Conservation (phyloP, 768 basidiomycete species). For the Amanita muscaria region DNA sequence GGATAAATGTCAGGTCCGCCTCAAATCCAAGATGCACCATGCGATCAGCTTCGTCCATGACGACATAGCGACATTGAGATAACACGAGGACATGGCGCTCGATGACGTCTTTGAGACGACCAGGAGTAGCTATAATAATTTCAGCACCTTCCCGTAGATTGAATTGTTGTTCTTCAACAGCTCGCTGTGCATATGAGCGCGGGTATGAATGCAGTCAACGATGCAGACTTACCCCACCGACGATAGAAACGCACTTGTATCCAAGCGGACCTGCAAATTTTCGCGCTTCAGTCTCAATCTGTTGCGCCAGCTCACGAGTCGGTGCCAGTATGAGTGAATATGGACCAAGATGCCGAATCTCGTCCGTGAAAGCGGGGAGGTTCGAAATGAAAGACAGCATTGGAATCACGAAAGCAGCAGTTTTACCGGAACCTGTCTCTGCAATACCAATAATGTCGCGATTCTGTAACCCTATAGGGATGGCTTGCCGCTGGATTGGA, state of each 20-base stretch:
- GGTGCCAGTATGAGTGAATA: slow-evolving; percentile 91
- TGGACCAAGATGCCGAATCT: slow-evolving; percentile 89
- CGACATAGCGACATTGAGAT: slow-evolving; percentile 95
- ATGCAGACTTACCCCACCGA: slow-evolving; percentile 72
- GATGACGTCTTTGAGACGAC: slow-evolving; percentile 95
- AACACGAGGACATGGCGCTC: slow-evolving; percentile 94
- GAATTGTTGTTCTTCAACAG: slow-evolving; percentile 97
- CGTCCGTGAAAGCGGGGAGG: slow-evolving; percentile 81
- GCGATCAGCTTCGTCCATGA: slow-evolving; percentile 99
- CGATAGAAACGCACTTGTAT: slow-evolving; percentile 93
- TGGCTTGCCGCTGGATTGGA: slow-evolving; percentile 96
- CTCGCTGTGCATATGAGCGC: slow-evolving; percentile 38
- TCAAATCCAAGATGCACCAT: slow-evolving; percentile 99
- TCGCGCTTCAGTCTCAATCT: slow-evolving; percentile 87
- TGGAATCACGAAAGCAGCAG: slow-evolving; percentile 96
- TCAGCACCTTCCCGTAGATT: slow-evolving; percentile 97
- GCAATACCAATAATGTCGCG: slow-evolving; percentile 98
- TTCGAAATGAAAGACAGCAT: slow-evolving; percentile 92
- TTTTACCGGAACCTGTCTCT: slow-evolving; percentile 98
- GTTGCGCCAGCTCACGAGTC: slow-evolving; percentile 97
- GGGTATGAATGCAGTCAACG: slow-evolving; percentile 1
- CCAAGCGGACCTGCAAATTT: slow-evolving; percentile 89
- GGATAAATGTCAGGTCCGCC: slow-evolving; percentile 85
- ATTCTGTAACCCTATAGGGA: slow-evolving; percentile 96
- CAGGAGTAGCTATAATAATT: slow-evolving; percentile 97